Evolutionary conservation across 176 grass and related monocot species (phyloP), one percentile per base, ranked within the genome.

Genomic region (Panicum miliaceum): DNA sequence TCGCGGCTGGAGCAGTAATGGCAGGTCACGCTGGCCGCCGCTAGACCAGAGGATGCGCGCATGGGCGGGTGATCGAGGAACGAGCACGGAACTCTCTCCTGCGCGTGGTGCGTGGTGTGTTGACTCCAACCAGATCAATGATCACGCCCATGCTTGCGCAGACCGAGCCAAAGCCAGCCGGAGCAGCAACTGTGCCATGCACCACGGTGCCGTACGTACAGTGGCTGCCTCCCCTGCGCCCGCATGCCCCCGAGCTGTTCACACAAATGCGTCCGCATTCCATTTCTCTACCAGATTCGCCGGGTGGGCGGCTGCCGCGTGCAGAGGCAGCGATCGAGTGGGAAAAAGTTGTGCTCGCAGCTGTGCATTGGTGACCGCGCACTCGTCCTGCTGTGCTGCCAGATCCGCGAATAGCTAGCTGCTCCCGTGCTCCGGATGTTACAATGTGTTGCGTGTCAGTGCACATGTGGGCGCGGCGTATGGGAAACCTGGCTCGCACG

Each of bases 281-380:
- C 10, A 12, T 16, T 42, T 12, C 67, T n/a, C n/a, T n/a, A n/a
- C n/a, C n/a, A n/a, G n/a, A n/a, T n/a, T n/a, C 15, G 29, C 48
- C 19, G 25, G 16, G 8, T 34, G 16, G 19, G 12, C 50, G 63
- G 9, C 53, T 87, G 70, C 78, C 73, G 78, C 78, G 72, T 29
- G 23, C 72, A 19, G 63, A 76, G 34, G 72, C 53, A 82, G n/a
- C 67, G 38, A 69, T 70, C 64, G 74, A 52, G 35, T 16, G 73
- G 50, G 23, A 14, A 57, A 73, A 26, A 11, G 18, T 12, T 23
- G 0, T 51, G 27, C 11, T 58, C 50, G 38, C 20, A 42, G 8
- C 10, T 58, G 75, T 73, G 58, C 32, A 80, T 64, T 50, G 76
- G 45, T 89, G 82, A 84, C 68, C 81, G 15, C 3, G 46, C 36